These are phyloP conservation scores for Arthrobotrys entomopaga DNA, from an alignment of 2,329 filamentous ascomycete genomes.

Conservation along the genomic window DNA sequence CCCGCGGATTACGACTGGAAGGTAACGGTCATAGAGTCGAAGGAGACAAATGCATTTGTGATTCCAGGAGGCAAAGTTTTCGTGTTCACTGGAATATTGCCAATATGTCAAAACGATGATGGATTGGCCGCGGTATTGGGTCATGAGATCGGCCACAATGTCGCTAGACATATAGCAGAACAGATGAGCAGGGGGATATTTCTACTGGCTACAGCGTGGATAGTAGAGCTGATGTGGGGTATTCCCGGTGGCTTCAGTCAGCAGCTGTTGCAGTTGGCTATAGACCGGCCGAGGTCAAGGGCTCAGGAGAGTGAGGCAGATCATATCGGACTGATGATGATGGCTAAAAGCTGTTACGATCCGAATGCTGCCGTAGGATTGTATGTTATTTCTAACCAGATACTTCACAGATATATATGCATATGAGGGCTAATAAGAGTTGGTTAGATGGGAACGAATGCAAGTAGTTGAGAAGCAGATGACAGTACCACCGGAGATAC, in stretches of 20 bases:
- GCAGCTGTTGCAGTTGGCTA: slow-evolving; percentile 71
- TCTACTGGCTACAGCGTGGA: slow-evolving; percentile 62
- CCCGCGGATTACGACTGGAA: slow-evolving; percentile 71
- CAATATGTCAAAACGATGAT: slow-evolving; percentile 73
- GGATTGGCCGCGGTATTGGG: slow-evolving; percentile 79
- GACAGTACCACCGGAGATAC: slow-evolving; percentile 72
- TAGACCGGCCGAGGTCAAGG: slow-evolving; percentile 74
- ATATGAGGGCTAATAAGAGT: slow-evolving; percentile 9
- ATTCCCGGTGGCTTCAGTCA: slow-evolving; percentile 60
- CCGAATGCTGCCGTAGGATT: slow-evolving; percentile 74
- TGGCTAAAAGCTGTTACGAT: slow-evolving; percentile 81
- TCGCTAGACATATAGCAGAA: slow-evolving; percentile 77
- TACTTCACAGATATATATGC: not conserved
- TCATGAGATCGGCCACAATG: slow-evolving; percentile 82
- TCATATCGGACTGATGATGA: slow-evolving; percentile 83
- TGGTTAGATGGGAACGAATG: slow-evolving; percentile 69
- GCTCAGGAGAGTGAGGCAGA: slow-evolving; percentile 81
- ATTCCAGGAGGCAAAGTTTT: slow-evolving; percentile 83
- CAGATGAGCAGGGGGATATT: slow-evolving; percentile 65
- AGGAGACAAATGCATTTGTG: slow-evolving; percentile 78
- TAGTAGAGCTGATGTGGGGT: slow-evolving; percentile 61
- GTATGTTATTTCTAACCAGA: slow-evolving; percentile 60
- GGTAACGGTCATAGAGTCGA: slow-evolving; percentile 76
- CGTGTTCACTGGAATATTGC: slow-evolving; percentile 77
- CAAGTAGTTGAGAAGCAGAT: slow-evolving; percentile 66